These are phyloP conservation scores for Bruguiera sexangula DNA, from an alignment of 345 rosid species.

Conservation along the genomic window DNA sequence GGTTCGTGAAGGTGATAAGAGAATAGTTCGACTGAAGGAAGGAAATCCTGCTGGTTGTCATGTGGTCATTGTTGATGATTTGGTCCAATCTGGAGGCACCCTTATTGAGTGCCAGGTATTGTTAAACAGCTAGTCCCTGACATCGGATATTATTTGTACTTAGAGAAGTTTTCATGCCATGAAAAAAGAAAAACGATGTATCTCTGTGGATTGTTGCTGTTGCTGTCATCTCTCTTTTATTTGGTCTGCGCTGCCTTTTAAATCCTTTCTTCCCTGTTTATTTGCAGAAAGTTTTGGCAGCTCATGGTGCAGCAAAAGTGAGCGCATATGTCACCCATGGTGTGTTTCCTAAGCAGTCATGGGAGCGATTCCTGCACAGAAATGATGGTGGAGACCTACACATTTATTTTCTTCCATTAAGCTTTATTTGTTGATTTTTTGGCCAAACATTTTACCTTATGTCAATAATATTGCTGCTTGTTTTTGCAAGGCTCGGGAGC, in stretches of 20 bases:
- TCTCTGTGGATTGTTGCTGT: background rate
- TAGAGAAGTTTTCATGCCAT: no score
- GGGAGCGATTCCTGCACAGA: slow-evolving; percentile 76
- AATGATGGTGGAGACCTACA: slow-evolving; percentile 44
- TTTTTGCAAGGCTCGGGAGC: slow-evolving; percentile 37
- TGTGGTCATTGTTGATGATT: slow-evolving; percentile 92
- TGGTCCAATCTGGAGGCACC: slow-evolving; percentile 98
- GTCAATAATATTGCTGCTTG: background rate
- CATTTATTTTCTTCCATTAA: background rate
- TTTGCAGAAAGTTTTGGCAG: slow-evolving; percentile 82
- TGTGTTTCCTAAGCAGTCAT: slow-evolving; percentile 85
- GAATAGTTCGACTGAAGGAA: slow-evolving; percentile 87
- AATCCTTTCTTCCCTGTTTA: background rate
- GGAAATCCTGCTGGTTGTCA: slow-evolving; percentile 89
- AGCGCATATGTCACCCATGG: slow-evolving; percentile 98
- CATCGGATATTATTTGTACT: background rate
- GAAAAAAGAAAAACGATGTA: no score
- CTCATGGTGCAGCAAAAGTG: slow-evolving; percentile 87
- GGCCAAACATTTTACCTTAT: background rate
- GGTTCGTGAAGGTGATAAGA: slow-evolving; percentile 93
- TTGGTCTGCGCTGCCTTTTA: background rate
- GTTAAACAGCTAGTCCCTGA: background rate
- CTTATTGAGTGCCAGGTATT: slow-evolving; percentile 96
- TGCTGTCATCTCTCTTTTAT: background rate
- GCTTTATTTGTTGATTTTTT: background rate